Conservation (phyloP, 75 land plant genomes). For the Pinus albicaulis region DNA sequence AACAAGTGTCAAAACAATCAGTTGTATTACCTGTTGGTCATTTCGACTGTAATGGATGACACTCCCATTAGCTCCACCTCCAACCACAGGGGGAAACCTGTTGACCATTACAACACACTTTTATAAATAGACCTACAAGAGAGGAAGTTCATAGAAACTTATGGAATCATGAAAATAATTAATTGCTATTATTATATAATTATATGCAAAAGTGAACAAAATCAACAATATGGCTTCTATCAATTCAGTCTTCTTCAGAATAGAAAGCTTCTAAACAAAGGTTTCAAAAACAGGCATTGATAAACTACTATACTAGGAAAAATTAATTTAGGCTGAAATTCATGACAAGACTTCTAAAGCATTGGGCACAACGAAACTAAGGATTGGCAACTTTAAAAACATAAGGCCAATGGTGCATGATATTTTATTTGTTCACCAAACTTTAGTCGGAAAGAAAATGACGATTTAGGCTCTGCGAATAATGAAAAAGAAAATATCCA, state of each 20-base stretch:
- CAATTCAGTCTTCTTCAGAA: not conserved
- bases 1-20: not conserved
- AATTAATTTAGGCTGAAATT: not conserved
- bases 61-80: slow-evolving; percentile 88
- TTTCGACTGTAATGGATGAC: slow-evolving; percentile 94
- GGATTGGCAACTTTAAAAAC: too few relatives aligned
- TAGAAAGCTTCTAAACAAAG: not conserved
- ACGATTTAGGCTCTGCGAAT: too few relatives aligned
- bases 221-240: not conserved
- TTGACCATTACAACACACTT: not conserved
- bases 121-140: not conserved
- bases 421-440: too few relatives aligned
- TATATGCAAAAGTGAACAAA: not conserved
- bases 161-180: not conserved
- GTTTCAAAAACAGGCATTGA: not conserved
- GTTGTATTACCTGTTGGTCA: slow-evolving; percentile 68
- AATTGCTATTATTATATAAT: not conserved
- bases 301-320: not conserved
- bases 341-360: not conserved
- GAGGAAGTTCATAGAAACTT: not conserved
- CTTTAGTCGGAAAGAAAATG: too few relatives aligned
- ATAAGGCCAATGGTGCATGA: too few relatives aligned
- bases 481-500: too few relatives aligned
- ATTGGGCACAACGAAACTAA: not conserved
- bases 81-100: slow-evolving; percentile 96